These are phyloP conservation scores for Lactarius trivialis DNA, from an alignment of 768 basidiomycete species.

Conservation along the genomic window DNA sequence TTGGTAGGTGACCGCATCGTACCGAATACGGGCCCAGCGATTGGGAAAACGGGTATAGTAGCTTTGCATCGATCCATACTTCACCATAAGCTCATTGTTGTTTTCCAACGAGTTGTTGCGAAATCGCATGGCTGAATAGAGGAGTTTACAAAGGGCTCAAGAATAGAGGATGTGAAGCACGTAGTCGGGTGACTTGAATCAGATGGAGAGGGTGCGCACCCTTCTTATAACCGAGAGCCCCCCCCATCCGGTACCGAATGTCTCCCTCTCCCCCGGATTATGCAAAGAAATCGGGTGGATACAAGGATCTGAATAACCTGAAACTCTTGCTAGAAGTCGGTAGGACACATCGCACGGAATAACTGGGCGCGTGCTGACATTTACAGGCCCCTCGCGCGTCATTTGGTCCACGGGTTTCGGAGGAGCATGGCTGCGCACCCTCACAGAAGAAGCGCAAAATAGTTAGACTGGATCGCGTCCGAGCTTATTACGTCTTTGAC, in stretches of 20 bases:
- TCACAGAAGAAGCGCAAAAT: not conserved
- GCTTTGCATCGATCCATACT: not conserved
- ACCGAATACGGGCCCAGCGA: slow-evolving; percentile 2
- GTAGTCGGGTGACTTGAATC: no score
- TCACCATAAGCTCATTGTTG: not conserved
- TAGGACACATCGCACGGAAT: no score
- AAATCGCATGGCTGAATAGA: not conserved
- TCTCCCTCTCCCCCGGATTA: no score
- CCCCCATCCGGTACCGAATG: no score
- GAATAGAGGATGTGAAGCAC: not conserved
- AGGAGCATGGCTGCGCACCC: no score
- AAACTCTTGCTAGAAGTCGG: not conserved
- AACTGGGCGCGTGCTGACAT: not conserved
- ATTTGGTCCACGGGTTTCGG: not conserved
- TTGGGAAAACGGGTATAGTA: slow-evolving; percentile 7
- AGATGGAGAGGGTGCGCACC: not conserved
- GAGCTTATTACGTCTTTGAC: no score
- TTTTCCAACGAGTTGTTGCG: not conserved
- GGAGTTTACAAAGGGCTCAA: not conserved
- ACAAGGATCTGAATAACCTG: not conserved
- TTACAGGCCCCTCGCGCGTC: not conserved
- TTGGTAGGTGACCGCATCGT: not conserved
- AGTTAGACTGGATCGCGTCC: not conserved
- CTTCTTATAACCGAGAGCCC: no score
- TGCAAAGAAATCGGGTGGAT: not conserved